Evolutionary conservation across 2,329 filamentous ascomycete species (phyloP).

Genomic region (Beauveria varroae): DNA sequence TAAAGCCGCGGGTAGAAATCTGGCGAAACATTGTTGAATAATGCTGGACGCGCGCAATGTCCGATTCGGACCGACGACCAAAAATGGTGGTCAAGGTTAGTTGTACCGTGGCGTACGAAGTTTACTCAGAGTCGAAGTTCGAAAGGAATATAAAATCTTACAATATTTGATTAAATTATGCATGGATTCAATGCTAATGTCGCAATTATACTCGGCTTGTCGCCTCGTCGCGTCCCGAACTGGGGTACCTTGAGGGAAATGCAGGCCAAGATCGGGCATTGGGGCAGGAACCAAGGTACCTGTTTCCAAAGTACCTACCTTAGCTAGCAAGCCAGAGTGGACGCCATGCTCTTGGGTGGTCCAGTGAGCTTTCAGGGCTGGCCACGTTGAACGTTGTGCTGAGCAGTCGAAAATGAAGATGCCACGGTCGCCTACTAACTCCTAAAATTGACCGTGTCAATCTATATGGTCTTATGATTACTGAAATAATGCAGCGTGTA

Average conservation of each 20-base stretch:
- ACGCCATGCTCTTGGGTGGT: not conserved
- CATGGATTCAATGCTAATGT: not conserved
- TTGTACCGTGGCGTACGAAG: no score
- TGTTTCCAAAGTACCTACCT: not conserved
- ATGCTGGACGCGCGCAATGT: no score
- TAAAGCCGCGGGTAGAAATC: not conserved
- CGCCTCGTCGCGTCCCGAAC: not conserved
- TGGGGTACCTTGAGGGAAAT: conserved; percentile 1
- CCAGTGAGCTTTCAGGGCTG: not conserved
- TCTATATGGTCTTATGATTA: no score
- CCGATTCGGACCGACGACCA: no score
- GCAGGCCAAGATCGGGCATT: not conserved
- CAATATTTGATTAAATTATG: not conserved
- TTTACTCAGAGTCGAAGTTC: no score
- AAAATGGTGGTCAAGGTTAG: no score
- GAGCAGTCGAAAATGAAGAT: no score
- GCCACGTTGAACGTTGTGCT: not conserved
- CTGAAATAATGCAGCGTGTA: no score
- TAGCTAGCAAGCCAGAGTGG: not conserved
- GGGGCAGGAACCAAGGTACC: not conserved
- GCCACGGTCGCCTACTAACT: no score
- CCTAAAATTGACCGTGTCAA: no score
- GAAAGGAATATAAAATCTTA: no score
- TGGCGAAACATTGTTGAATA: not conserved
- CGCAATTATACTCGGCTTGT: not conserved